A percentile compares a stretch with the other conserved stretches of the same genome.
These are phyloP conservation scores for Boletus insuetus DNA, from an alignment of 768 basidiomycete genomes.

Conservation along the genomic window DNA sequence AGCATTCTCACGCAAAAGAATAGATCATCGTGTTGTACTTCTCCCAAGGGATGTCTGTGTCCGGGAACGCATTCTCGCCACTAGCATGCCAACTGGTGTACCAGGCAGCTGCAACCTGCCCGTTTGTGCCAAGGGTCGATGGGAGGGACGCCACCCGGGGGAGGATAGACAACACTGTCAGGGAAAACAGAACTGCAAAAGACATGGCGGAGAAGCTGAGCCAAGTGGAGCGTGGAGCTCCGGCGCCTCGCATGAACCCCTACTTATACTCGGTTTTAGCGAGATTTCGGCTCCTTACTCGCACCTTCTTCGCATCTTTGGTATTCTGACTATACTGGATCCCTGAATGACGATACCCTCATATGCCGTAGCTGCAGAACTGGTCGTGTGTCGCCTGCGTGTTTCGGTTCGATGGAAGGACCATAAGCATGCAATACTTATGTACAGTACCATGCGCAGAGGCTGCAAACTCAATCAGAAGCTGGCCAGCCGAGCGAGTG, in stretches of 20 bases:
- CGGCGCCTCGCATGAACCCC: background rate
- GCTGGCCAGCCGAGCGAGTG: too few species aligned
- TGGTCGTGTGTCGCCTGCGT: too few species aligned
- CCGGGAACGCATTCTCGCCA: conserved; percentile 42
- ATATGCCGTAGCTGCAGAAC: too few species aligned
- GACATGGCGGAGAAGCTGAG: background rate
- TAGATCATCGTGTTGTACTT: conserved; percentile 73
- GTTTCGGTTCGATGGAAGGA: too few species aligned
- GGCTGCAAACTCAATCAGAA: too few species aligned
- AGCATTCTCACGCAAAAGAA: conserved; percentile 53
- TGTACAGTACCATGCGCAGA: too few species aligned
- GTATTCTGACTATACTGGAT: too few species aligned
- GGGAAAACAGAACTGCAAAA: background rate
- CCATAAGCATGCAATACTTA: too few species aligned
- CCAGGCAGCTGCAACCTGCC: conserved; percentile 52
- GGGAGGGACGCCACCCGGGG: background rate
- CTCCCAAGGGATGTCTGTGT: conserved; percentile 56
- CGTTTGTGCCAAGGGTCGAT: background rate
- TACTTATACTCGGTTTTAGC: conserved; percentile 7
- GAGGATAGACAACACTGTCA: conserved; percentile 3
- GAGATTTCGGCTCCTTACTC: background rate
- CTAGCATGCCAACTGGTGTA: conserved; percentile 40
- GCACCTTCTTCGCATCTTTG: background rate
- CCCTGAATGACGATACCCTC: too few species aligned
- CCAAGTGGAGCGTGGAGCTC: background rate